Percentiles rank a stretch among this genome's conserved stretches.
Evolutionary conservation across 768 basidiomycete genomes (phyloP).

Genomic region (Termitomyces sp.): DNA sequence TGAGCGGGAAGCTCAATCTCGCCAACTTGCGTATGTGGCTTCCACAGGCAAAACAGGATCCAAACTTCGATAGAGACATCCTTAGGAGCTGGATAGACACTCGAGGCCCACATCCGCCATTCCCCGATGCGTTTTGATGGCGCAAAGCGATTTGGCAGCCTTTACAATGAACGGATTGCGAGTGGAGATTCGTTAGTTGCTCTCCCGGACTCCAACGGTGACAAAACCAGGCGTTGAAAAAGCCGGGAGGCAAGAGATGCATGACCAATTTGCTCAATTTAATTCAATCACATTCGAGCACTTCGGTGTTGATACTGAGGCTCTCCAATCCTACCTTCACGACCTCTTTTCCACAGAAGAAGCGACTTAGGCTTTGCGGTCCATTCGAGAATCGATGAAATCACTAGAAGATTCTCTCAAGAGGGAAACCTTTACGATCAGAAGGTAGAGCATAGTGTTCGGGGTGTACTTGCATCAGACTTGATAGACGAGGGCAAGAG

Average conservation of each 20-base stretch:
- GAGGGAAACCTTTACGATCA: slow-evolving; percentile 16
- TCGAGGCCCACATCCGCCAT: slow-evolving; percentile 34
- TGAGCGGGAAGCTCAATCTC: slow-evolving; percentile 22
- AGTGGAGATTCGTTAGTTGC: slow-evolving; percentile 35
- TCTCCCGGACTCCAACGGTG: slow-evolving; percentile 9
- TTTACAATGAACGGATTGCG: slow-evolving; percentile 38
- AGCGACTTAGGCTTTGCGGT: slow-evolving; percentile 21
- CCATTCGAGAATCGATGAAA: slow-evolving; percentile 23
- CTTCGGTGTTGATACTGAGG: too few species aligned
- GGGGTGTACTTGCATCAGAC: slow-evolving; percentile 27
- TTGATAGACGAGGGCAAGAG: slow-evolving; percentile 35
- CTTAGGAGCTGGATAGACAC: slow-evolving; percentile 29
- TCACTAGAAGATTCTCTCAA: slow-evolving; percentile 22
- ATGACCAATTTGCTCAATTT: slow-evolving; percentile 25
- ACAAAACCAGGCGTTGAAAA: slow-evolving; percentile 19
- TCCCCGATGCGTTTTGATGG: slow-evolving; percentile 31
- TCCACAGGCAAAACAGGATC: slow-evolving; percentile 33
- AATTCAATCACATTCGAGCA: too few species aligned
- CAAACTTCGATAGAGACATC: slow-evolving; percentile 29
- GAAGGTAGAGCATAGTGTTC: slow-evolving; percentile 26
- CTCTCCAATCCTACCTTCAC: slow-evolving; percentile 23
- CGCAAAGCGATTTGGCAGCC: slow-evolving; percentile 33
- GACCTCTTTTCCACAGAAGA: slow-evolving; percentile 23
- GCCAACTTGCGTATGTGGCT: slow-evolving; percentile 31
- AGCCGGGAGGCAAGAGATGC: slow-evolving; percentile 33